Conservation (phyloP, 495 filamentous ascomycete genomes). For the Antarctomyces pellizariae region DNA sequence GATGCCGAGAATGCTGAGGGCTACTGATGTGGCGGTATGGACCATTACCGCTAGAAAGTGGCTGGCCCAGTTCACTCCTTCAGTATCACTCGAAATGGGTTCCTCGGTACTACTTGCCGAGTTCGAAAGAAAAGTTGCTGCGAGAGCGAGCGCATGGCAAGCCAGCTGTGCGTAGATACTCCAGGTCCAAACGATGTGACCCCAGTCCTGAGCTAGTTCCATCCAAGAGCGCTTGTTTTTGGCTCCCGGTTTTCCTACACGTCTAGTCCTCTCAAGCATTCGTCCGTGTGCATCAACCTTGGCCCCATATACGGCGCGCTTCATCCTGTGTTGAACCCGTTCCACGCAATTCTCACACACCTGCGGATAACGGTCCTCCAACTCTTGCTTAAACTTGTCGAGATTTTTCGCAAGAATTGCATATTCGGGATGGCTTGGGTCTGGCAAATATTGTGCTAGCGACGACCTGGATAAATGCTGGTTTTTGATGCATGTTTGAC, state of each 20-base stretch:
- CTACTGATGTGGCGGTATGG: no score
- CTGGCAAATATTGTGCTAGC: slow-evolving; percentile 45
- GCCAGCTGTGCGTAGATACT: no score
- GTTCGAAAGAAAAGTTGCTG: slow-evolving; percentile 19
- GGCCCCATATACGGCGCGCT: slow-evolving; percentile 47
- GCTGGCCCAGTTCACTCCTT: no score
- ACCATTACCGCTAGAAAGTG: no score
- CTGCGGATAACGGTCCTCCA: slow-evolving; percentile 64
- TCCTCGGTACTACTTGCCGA: no score
- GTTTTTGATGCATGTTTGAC: slow-evolving; percentile 55
- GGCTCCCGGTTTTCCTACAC: no score
- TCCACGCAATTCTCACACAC: slow-evolving; percentile 58
- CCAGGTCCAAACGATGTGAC: no score
- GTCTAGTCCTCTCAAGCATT: slow-evolving; percentile 42
- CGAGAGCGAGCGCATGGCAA: no score
- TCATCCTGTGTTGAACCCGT: slow-evolving; percentile 35
- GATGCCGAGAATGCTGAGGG: no score
- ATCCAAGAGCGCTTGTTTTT: no score
- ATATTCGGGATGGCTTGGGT: slow-evolving; percentile 39
- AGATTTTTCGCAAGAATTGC: slow-evolving; percentile 25
- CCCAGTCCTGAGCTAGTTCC: no score
- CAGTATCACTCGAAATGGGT: no score
- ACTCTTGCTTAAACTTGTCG: slow-evolving; percentile 31
- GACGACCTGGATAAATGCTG: slow-evolving; percentile 47
- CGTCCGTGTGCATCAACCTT: slow-evolving; percentile 54